Evolutionary conservation across 257 asterid species (phyloP).

Genomic region (Primulina huaijiensis): DNA sequence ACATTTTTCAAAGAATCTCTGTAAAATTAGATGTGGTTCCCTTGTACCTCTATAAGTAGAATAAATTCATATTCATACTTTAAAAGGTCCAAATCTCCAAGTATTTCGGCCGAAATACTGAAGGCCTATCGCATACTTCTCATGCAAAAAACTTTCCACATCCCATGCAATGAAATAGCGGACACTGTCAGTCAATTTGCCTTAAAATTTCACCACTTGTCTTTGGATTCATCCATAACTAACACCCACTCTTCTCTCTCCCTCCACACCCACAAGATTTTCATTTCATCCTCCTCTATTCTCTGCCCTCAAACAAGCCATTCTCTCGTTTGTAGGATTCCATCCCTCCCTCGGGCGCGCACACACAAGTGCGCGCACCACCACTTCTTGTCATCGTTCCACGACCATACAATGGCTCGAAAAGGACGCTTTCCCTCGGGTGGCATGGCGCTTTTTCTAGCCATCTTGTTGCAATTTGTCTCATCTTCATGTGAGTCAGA

Average conservation of each 20-base stretch:
- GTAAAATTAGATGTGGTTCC: neutral
- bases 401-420: slow-evolving; percentile 25
- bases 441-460: neutral
- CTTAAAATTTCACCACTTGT: neutral
- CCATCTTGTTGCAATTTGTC: slow-evolving; percentile 6
- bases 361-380: slow-evolving; percentile 51
- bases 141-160: neutral
- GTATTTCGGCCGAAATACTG: neutral
- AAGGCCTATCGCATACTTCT: slow-evolving; percentile 24
- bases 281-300: slow-evolving; percentile 12
- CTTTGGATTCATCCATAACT: slow-evolving; percentile 1
- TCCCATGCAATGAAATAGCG: slow-evolving; percentile 19
- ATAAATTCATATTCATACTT: too few relatives aligned
- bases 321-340: slow-evolving; percentile 29
- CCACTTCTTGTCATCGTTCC: slow-evolving; percentile 5
- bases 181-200: slow-evolving; percentile 7
- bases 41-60: neutral
- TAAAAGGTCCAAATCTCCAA: neutral
- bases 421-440: slow-evolving; percentile 11
- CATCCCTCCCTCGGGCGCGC: slow-evolving; percentile 33
- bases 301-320: slow-evolving; percentile 7
- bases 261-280: slow-evolving; percentile 24
- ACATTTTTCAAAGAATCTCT: neutral
- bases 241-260: slow-evolving; percentile 12
- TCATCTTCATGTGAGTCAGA: slow-evolving; percentile 13